phyloP scores from a whole-genome alignment of 2,329 filamentous ascomycete genomes.

The Didymella pinodella region DNA sequence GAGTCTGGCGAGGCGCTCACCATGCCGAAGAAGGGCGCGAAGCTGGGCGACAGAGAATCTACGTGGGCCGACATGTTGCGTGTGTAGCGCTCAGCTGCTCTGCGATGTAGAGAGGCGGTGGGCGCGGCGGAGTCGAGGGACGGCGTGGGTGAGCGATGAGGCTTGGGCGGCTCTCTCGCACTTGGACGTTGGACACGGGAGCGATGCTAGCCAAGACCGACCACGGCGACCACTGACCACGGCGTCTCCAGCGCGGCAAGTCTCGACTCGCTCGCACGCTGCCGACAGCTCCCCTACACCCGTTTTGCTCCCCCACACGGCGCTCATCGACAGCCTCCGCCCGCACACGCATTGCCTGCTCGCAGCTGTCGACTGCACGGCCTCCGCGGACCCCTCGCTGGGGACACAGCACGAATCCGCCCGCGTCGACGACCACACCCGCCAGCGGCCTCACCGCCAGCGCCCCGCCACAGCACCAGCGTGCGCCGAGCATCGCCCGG shows the following conservation, averaged over 20 bases:
- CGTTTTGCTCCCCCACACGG: not conserved
- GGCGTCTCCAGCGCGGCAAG: slow-evolving; percentile 4
- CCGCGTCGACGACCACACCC: slow-evolving; percentile 19
- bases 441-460: slow-evolving; percentile 16
- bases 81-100: slow-evolving; percentile 2
- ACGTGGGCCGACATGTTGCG: slow-evolving; percentile 34
- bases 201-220: slow-evolving; percentile 1
- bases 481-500: not conserved
- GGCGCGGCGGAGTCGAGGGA: slow-evolving; percentile 1
- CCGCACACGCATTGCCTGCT: slow-evolving; percentile 8
- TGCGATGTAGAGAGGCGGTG: slow-evolving; percentile 2
- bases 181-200: not conserved
- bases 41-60: slow-evolving; percentile 68
- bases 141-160: slow-evolving; percentile 7
- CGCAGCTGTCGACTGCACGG: slow-evolving; percentile 2
- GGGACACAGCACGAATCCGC: slow-evolving; percentile 23
- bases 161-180: slow-evolving; percentile 5
- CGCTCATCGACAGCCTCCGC: slow-evolving; percentile 1
- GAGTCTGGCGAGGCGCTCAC: slow-evolving; percentile 59
- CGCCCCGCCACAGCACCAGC: not conserved
- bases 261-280: slow-evolving; percentile 10
- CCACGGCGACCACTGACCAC: not conserved
- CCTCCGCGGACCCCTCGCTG: slow-evolving; percentile 19
- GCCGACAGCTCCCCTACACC: slow-evolving; percentile 7
- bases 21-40: slow-evolving; percentile 89